Evolutionary conservation across 108 stramenopile species (phyloP).

Genomic region (Cyclotella baltica): DNA sequence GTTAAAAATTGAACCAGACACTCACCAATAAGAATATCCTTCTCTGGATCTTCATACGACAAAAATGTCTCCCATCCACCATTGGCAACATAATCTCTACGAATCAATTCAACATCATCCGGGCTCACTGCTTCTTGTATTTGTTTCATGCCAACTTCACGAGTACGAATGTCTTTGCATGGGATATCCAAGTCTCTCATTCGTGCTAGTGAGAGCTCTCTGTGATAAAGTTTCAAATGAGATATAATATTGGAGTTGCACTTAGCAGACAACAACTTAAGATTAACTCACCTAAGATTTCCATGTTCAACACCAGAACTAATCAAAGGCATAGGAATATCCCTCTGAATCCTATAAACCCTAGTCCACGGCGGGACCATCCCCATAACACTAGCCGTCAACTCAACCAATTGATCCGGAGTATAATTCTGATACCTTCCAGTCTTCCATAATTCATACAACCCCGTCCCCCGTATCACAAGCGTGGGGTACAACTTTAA

Average conservation of each 20-base stretch:
- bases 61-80: constrained; percentile 97
- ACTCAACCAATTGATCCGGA: constrained; percentile 93
- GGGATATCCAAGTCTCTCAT: constrained; percentile 89
- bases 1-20: background rate
- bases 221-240: constrained; percentile 6
- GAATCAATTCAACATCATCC: constrained; percentile 93
- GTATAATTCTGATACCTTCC: constrained; percentile 95
- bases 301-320: constrained; percentile 95
- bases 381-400: constrained; percentile 88
- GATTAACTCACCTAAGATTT: constrained; percentile 61
- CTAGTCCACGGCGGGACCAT: constrained; percentile 97
- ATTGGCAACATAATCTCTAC: constrained; percentile 93
- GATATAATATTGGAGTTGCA: background rate
- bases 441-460: constrained; percentile 97
- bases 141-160: constrained; percentile 96
- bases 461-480: constrained; percentile 96
- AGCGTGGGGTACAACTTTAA: constrained; percentile 96
- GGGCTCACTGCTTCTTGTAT: constrained; percentile 91
- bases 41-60: constrained; percentile 92
- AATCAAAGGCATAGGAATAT: constrained; percentile 97
- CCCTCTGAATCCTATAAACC: constrained; percentile 95
- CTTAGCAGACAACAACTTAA: background rate
- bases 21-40: constrained; percentile 89
- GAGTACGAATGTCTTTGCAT: constrained; percentile 93
- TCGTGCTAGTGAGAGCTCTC: constrained; percentile 87